Conservation (phyloP, 495 filamentous ascomycete genomes). For the Penicillium parvum region DNA sequence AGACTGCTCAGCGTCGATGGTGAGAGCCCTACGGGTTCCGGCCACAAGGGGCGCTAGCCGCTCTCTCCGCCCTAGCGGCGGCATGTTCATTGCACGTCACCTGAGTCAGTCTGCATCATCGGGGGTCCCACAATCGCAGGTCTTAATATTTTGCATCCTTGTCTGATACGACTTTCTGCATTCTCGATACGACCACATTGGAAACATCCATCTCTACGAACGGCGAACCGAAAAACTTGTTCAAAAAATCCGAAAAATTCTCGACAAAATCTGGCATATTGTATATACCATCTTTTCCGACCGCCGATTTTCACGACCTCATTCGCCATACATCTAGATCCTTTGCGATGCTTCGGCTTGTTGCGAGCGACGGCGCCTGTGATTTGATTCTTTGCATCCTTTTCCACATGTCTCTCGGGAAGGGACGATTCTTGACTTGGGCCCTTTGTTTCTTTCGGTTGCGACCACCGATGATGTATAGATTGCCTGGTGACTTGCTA, state of each 20-base stretch:
- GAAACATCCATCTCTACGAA: conserved; percentile 26
- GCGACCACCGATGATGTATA: conserved; percentile 43
- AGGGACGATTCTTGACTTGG: conserved; percentile 32
- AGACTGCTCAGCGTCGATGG: conserved; percentile 65
- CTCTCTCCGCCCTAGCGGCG: conserved; percentile 31
- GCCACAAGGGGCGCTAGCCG: conserved; percentile 26
- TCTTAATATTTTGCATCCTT: conserved; percentile 36
- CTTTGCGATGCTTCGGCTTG: conserved; percentile 39
- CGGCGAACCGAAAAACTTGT: conserved; percentile 18
- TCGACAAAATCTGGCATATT: conserved; percentile 32
- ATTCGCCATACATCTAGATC: conserved; percentile 38
- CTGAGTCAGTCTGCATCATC: conserved; percentile 40
- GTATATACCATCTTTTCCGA: conserved; percentile 34
- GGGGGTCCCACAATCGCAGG: conserved; percentile 34
- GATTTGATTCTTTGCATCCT: conserved; percentile 40
- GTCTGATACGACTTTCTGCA: conserved; percentile 27
- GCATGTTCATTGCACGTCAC: conserved; percentile 34
- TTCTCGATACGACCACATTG: conserved; percentile 32
- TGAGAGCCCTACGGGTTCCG: conserved; percentile 30
- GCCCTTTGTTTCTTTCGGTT: conserved; percentile 24
- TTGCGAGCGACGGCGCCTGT: conserved; percentile 48
- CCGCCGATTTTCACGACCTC: conserved; percentile 35
- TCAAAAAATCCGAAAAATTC: conserved; percentile 25
- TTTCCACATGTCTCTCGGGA: conserved; percentile 36
- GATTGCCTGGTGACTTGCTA: conserved; percentile 42